These are phyloP conservation scores for Pugionium cornutum DNA, from an alignment of 345 rosid species.

Conservation along the genomic window DNA sequence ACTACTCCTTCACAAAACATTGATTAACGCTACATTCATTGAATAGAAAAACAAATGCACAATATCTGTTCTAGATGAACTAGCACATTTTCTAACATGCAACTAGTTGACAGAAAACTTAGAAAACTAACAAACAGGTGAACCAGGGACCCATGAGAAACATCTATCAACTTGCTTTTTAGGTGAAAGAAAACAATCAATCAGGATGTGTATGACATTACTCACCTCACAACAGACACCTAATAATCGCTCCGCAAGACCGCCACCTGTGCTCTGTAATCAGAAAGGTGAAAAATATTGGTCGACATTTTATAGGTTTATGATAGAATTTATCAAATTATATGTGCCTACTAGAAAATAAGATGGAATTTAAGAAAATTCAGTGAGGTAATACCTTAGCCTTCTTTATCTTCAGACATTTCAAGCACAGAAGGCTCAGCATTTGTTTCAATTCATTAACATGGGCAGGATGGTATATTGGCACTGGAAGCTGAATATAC, in stretches of 20 bases:
- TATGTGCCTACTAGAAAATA: constrained; percentile 7
- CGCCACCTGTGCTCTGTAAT: constrained; percentile 52
- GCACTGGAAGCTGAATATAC: constrained; percentile 74
- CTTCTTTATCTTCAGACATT: constrained; percentile 78
- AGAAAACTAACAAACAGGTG: constrained; percentile 19
- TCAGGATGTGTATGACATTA: constrained; percentile 20
- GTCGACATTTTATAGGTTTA: constrained; percentile 3
- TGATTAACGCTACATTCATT: background rate
- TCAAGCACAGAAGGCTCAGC: constrained; percentile 80
- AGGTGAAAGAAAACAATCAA: constrained; percentile 15
- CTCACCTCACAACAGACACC: constrained; percentile 85
- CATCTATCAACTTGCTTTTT: background rate
- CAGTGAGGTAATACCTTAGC: constrained; percentile 54
- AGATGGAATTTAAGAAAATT: constrained; percentile 11
- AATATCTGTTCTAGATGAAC: background rate
- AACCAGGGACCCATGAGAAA: constrained; percentile 6
- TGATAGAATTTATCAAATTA: background rate
- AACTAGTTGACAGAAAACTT: constrained; percentile 18
- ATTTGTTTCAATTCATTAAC: constrained; percentile 68
- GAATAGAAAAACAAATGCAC: constrained; percentile 14
- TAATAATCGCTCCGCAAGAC: constrained; percentile 70
- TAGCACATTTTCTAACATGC: constrained; percentile 16
- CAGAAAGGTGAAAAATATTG: constrained; percentile 42
- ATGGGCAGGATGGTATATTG: constrained; percentile 90
- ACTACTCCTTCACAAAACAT: background rate